Conservation (phyloP, 2,329 filamentous ascomycete genomes). For the Trichophyton schoenleinii region DNA sequence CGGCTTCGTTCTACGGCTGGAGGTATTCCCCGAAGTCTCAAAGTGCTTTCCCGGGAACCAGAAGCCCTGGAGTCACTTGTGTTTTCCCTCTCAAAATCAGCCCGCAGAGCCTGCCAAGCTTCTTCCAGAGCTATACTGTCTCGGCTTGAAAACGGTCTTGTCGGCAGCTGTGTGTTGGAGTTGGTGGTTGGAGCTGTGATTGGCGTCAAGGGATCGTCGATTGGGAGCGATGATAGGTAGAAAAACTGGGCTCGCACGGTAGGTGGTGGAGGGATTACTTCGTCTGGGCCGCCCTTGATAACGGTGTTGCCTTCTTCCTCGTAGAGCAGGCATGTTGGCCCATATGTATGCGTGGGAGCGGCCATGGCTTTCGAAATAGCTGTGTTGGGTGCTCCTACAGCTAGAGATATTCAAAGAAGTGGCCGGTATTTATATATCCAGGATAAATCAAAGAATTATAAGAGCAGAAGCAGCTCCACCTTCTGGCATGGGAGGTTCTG, state of each 20-base stretch:
- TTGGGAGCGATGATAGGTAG: constrained; percentile 67
- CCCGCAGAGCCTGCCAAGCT: constrained; percentile 54
- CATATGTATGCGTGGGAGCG: constrained; percentile 45
- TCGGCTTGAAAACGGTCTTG: constrained; percentile 63
- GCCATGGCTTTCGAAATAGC: constrained; percentile 21
- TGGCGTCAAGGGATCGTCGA: constrained; percentile 77
- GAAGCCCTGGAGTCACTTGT: constrained; percentile 11
- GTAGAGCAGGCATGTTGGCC: constrained; percentile 43
- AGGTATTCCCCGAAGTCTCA: background rate
- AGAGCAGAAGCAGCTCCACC: background rate
- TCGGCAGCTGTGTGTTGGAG: constrained; percentile 44
- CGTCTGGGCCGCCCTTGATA: constrained; percentile 17
- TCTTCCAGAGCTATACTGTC: constrained; percentile 72
- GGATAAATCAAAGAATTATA: background rate
- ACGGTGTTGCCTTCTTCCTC: constrained; percentile 20
- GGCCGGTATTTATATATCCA: background rate
- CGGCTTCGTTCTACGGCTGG: background rate
- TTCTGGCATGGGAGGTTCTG: background rate
- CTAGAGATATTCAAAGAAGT: background rate
- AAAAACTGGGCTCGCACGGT: constrained; percentile 61
- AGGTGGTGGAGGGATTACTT: constrained; percentile 38
- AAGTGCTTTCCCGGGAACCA: background rate
- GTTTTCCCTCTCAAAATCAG: constrained; percentile 5
- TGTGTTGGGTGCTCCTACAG: background rate
- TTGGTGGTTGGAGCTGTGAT: constrained; percentile 42